phyloP scores from a whole-genome alignment of 768 basidiomycete genomes.

The Podaxis sp. region DNA sequence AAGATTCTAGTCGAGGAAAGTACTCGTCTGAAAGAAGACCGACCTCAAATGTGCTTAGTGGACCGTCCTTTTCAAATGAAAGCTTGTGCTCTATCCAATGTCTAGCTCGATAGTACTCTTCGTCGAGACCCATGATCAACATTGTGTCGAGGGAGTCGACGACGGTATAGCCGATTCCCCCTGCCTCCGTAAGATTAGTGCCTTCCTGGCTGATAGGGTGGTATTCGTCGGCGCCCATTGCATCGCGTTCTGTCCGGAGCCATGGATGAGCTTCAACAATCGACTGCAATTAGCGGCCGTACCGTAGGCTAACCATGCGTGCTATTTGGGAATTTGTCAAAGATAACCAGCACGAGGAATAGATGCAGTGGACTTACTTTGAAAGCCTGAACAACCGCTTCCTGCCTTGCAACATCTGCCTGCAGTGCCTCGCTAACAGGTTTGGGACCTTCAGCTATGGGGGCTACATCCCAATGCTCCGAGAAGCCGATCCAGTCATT shows the following conservation, averaged over 20 bases:
- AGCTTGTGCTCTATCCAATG: conserved; percentile 71
- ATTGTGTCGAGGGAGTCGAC: conserved; percentile 87
- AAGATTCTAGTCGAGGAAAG: background rate
- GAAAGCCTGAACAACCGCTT: conserved; percentile 77
- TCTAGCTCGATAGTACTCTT: conserved; percentile 75
- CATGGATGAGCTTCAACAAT: background rate
- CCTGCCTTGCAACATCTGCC: conserved; percentile 59
- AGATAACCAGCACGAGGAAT: background rate
- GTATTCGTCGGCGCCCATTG: conserved; percentile 91
- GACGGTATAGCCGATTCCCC: conserved; percentile 87
- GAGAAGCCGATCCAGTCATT: conserved; percentile 38
- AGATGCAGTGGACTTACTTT: conserved; percentile 41
- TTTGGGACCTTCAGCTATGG: conserved; percentile 14
- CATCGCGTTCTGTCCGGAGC: conserved; percentile 64
- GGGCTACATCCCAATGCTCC: conserved; percentile 30
- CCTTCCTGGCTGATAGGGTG: conserved; percentile 77
- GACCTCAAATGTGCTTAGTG: conserved; percentile 91
- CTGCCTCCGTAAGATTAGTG: conserved; percentile 71
- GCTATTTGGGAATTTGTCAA: conserved; percentile 34
- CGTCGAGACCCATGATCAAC: conserved; percentile 76
- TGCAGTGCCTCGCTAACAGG: conserved; percentile 18
- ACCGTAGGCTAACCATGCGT: conserved; percentile 89
- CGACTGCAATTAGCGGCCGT: conserved; percentile 12
- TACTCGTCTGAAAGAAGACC: conserved; percentile 16
- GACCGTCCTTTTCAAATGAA: conserved; percentile 70